A percentile compares a stretch with the other conserved stretches of the same genome.
Evolutionary conservation across 768 basidiomycete species (phyloP).

Genomic region (Chiua virens): DNA sequence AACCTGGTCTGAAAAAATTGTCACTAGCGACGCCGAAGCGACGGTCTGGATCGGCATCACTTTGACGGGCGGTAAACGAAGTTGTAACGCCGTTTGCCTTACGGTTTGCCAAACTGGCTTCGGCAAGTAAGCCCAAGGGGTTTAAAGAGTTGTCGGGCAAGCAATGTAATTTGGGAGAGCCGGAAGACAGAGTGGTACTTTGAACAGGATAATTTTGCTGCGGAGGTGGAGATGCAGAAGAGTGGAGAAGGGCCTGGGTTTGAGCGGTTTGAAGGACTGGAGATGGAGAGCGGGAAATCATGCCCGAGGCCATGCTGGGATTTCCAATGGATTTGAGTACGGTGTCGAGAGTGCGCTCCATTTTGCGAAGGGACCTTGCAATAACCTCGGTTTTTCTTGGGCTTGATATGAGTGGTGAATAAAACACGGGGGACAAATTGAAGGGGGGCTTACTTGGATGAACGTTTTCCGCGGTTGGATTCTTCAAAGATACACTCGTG

Average conservation of each 20-base stretch:
- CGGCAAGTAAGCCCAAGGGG: conserved; percentile 89
- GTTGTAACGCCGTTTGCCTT: conserved; percentile 51
- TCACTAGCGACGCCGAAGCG: conserved; percentile 81
- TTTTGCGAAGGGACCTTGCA: conserved; percentile 79
- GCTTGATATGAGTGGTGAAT: conserved; percentile 30
- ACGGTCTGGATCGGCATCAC: conserved; percentile 39
- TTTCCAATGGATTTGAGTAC: conserved; percentile 88
- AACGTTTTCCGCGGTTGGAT: conserved; percentile 90
- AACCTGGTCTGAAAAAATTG: conserved; percentile 91
- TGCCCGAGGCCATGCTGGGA: conserved; percentile 72
- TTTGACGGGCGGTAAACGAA: conserved; percentile 39
- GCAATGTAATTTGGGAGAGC: conserved; percentile 85
- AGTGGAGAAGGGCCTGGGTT: conserved; percentile 58
- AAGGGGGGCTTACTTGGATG: conserved; percentile 60
- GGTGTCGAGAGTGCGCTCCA: conserved; percentile 92
- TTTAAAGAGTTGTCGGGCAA: conserved; percentile 92
- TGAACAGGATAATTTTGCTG: conserved; percentile 34
- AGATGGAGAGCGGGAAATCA: conserved; percentile 81
- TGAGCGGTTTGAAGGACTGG: conserved; percentile 52
- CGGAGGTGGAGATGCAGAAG: conserved; percentile 46
- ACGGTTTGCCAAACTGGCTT: conserved; percentile 80
- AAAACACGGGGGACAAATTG: conserved; percentile 20
- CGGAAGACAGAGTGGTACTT: conserved; percentile 27
- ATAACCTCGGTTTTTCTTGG: conserved; percentile 82
- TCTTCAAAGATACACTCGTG: conserved; percentile 98